Evolutionary conservation across 306 rosid genomes (phyloP).

Genomic region (Pachyrhizus erosus): DNA sequence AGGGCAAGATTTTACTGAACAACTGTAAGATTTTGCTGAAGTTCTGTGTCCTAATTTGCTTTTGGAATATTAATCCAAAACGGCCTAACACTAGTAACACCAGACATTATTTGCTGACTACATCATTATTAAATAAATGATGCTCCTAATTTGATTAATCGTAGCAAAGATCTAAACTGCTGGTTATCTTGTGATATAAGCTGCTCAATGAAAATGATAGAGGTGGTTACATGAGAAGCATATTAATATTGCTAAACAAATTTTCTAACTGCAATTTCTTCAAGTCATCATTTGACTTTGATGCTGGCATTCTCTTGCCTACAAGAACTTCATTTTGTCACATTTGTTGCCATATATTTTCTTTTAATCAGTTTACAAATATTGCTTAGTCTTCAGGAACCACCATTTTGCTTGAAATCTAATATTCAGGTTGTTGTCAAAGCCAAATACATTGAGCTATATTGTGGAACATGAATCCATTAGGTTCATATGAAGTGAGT

Average conservation of each 20-base stretch:
- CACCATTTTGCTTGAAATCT: not conserved
- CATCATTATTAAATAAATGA: not conserved
- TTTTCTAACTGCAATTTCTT: not conserved
- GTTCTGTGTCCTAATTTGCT: conserved; percentile 5
- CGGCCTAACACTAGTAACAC: conserved; percentile 1
- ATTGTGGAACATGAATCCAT: not conserved
- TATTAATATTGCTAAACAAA: not conserved
- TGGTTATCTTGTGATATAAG: conserved; percentile 24
- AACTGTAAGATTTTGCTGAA: not conserved
- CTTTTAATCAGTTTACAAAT: not conserved
- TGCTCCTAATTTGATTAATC: conserved; percentile 11
- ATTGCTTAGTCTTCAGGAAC: not conserved
- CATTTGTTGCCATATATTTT: conserved; percentile 3
- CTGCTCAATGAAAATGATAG: not conserved
- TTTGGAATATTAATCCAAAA: conserved; percentile 16
- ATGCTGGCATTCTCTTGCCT: not conserved
- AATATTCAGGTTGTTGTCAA: not conserved
- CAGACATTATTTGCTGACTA: not conserved
- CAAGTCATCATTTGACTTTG: not conserved
- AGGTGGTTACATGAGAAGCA: conserved; percentile 18
- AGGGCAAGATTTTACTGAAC: not conserved
- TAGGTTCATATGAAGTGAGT: conserved; percentile 5
- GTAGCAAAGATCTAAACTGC: not conserved
- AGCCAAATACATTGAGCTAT: not conserved
- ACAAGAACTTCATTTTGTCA: conserved; percentile 1